Percentiles rank a stretch among this genome's conserved stretches.
These are phyloP conservation scores for Eragrostis nindensis DNA, from an alignment of 176 grass and related monocot species.

Conservation along the genomic window DNA sequence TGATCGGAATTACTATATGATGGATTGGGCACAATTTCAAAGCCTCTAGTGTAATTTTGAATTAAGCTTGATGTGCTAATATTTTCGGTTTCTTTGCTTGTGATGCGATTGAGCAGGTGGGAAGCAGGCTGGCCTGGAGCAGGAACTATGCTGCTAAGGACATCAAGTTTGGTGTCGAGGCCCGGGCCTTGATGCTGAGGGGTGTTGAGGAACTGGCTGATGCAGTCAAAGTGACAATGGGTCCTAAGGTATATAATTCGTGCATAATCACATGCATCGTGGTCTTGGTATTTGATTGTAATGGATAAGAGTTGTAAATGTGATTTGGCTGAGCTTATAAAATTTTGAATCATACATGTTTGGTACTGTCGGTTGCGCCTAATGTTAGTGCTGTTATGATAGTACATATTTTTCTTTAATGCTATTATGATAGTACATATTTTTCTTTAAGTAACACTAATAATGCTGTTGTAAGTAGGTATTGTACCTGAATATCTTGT, in stretches of 20 bases:
- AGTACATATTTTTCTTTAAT: too few relatives aligned
- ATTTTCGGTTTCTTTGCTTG: not conserved
- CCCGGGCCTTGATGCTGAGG: slow-evolving; percentile 89
- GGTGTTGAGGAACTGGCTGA: slow-evolving; percentile 92
- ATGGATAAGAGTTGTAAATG: not conserved
- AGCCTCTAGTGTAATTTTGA: not conserved
- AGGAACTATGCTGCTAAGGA: slow-evolving; percentile 96
- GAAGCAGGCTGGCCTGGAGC: slow-evolving; percentile 81
- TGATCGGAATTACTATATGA: not conserved
- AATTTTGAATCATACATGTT: not conserved
- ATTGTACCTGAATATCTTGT: not conserved
- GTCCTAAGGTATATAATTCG: slow-evolving; percentile 73
- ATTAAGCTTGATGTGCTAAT: not conserved
- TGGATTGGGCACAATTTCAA: not conserved
- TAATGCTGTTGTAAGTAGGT: not conserved
- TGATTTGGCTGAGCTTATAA: not conserved
- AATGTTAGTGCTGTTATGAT: too few relatives aligned
- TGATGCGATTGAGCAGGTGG: slow-evolving; percentile 54
- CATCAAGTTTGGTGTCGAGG: slow-evolving; percentile 95
- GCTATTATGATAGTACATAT: not conserved
- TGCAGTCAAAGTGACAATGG: slow-evolving; percentile 97
- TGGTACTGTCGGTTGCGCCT: not conserved
- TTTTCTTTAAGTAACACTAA: not conserved
- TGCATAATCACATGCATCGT: not conserved
- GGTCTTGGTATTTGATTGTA: not conserved